Percentiles rank a stretch among this genome's conserved stretches.
These are phyloP conservation scores for Penicillium brasilianum DNA, from an alignment of 2,329 filamentous ascomycete genomes.

Conservation along the genomic window DNA sequence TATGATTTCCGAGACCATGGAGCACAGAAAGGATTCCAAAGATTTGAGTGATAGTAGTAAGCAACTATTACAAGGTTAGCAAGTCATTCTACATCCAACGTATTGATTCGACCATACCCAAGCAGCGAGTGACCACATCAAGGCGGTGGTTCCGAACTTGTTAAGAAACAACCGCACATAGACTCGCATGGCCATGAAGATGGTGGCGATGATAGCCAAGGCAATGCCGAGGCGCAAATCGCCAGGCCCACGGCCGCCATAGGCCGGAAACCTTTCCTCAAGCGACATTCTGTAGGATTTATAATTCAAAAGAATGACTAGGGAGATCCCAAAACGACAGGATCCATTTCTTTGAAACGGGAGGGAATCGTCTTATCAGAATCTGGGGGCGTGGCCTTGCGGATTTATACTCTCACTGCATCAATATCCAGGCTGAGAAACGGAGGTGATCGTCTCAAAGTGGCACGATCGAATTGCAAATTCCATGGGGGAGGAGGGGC, in stretches of 20 bases:
- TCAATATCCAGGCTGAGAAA: background rate
- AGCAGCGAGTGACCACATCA: constrained; percentile 27
- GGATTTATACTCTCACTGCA: constrained; percentile 7
- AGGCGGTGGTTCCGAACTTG: constrained; percentile 29
- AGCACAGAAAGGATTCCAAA: constrained; percentile 27
- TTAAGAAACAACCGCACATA: constrained; percentile 29
- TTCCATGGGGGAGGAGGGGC: constrained; percentile 4
- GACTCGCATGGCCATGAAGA: constrained; percentile 26
- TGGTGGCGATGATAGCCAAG: constrained; percentile 25
- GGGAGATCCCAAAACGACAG: constrained; percentile 11
- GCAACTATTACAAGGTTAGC: constrained; percentile 16
- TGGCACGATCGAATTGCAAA: constrained; percentile 13
- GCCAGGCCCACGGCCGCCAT: constrained; percentile 26
- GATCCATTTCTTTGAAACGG: constrained; percentile 7
- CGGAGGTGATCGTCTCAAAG: constrained; percentile 2
- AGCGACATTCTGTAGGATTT: constrained; percentile 19
- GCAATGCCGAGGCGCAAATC: constrained; percentile 26
- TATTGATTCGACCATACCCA: constrained; percentile 19
- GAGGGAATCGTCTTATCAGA: background rate
- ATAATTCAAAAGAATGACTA: constrained; percentile 25
- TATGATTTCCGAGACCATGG: constrained; percentile 30
- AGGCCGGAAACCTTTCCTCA: constrained; percentile 27
- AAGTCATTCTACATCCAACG: background rate
- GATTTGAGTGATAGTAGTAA: constrained; percentile 26
- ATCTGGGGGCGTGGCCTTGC: constrained; percentile 3